Evolutionary conservation across 495 filamentous ascomycete genomes (phyloP).

Genomic region (Penicillium mononematosum): DNA sequence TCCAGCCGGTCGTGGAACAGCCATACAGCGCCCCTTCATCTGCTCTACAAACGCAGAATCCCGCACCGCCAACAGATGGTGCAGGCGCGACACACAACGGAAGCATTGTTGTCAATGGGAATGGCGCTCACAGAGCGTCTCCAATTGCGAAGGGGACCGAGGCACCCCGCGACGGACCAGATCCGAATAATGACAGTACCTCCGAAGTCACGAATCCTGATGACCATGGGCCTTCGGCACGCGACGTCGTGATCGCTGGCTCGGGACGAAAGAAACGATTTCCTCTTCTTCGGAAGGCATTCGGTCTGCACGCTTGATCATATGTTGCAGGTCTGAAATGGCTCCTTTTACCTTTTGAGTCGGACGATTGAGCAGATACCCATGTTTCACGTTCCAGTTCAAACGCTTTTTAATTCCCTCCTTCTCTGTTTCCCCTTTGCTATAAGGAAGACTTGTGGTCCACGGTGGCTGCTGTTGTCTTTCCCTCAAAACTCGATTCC

Average conservation of each 20-base stretch:
- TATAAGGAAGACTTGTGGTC: not conserved
- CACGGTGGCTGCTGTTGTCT: constrained; percentile 2
- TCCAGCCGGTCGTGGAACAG: constrained; percentile 18
- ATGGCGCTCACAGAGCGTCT: constrained; percentile 9
- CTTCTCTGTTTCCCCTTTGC: constrained; percentile 15
- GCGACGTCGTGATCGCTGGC: constrained; percentile 39
- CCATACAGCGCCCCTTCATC: constrained; percentile 15
- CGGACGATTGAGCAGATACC: not conserved
- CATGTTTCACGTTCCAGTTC: constrained; percentile 2
- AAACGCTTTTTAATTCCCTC: constrained; percentile 18
- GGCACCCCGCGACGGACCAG: constrained; percentile 21
- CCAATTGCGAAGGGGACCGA: constrained; percentile 16
- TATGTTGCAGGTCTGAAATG: not conserved
- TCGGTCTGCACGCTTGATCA: constrained; percentile 42
- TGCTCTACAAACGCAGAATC: constrained; percentile 14
- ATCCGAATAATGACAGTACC: constrained; percentile 19
- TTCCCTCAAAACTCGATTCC: constrained; percentile 1
- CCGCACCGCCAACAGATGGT: constrained; percentile 7
- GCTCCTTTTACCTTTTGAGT: not conserved
- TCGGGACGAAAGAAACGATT: constrained; percentile 53
- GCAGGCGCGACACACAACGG: constrained; percentile 9
- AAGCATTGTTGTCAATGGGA: constrained; percentile 12
- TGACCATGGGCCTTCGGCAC: constrained; percentile 16
- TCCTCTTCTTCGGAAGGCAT: constrained; percentile 47
- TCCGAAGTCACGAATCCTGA: constrained; percentile 26